Evolutionary conservation across 73 alveolate genomes (phyloP).

Genomic region (Paramecium tetraurelia): DNA sequence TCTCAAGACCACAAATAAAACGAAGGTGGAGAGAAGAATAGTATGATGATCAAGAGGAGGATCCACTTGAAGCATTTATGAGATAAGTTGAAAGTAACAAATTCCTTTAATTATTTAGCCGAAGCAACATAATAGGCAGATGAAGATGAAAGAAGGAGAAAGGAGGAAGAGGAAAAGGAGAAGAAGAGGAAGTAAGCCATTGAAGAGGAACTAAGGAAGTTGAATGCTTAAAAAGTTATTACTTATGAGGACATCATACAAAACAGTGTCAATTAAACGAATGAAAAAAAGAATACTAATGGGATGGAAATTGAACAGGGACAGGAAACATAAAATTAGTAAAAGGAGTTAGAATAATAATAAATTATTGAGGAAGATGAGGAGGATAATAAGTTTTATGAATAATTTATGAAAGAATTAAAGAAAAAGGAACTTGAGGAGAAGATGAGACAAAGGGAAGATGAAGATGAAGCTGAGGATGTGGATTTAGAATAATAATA

Average conservation of each 20-base stretch:
- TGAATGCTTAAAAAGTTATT: slow-evolving; percentile 48
- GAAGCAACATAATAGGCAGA: slow-evolving; percentile 63
- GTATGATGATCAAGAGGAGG: slow-evolving; percentile 73
- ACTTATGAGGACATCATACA: slow-evolving; percentile 53
- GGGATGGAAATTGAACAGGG: slow-evolving; percentile 45
- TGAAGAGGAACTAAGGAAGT: slow-evolving; percentile 49
- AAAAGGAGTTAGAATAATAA: slow-evolving; percentile 52
- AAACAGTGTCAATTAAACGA: neutral
- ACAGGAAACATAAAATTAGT: neutral
- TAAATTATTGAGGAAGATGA: slow-evolving; percentile 50
- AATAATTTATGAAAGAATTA: slow-evolving; percentile 55
- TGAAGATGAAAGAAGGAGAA: slow-evolving; percentile 62
- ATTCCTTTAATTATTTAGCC: slow-evolving; percentile 23
- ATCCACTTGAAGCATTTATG: slow-evolving; percentile 82
- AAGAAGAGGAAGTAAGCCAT: slow-evolving; percentile 21
- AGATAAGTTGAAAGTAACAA: slow-evolving; percentile 62
- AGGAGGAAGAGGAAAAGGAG: slow-evolving; percentile 62
- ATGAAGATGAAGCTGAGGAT: slow-evolving; percentile 82
- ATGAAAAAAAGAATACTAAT: slow-evolving; percentile 56
- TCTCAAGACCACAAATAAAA: neutral
- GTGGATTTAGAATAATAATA: slow-evolving; percentile 84
- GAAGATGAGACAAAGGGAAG: slow-evolving; percentile 53
- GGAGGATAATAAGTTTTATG: slow-evolving; percentile 60
- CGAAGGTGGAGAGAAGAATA: slow-evolving; percentile 12
- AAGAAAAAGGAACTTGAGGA: slow-evolving; percentile 46